Base-by-base conservation (phyloP, 2,329 filamentous ascomycete species). In the Fusarium euwallaceae region DNA sequence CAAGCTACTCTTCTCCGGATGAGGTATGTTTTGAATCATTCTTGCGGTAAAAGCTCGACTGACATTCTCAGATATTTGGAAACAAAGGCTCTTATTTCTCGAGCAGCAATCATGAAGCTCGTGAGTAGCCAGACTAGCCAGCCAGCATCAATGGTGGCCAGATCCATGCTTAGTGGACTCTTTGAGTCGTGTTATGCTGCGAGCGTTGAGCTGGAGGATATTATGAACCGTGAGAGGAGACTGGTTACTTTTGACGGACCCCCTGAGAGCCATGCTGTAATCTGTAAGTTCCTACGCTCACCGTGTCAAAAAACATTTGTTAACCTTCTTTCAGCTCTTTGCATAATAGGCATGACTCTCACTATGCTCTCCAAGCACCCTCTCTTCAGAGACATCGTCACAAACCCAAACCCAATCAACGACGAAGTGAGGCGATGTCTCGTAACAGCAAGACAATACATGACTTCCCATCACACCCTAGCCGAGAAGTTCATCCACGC, bases 271-370 rank as follows among this genome's bases (percentile, higher is more conserved):
- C 75, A 76, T 22, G 66, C 71, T 20, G 68, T 69, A 12, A 75
- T 78, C 10, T 76, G 78, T 74, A 66, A 74, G 77, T 66, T n/a
- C 5, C 37, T 3, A 10, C 4, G 10, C 10, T 4, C 11, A 22
- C 16, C 6, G 1, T 20, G 17, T 3, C 4, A 20, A 55, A n/a
- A n/a, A 20, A 14, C 11, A 11, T 20, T 8, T 55, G 24, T 68
- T 78, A 58, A 79, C 64, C 17, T 2, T 0, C 0, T 12, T 56
- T 7, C 2, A 79, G 78, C 63, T n/a, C 68, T 79, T 11, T 66
- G 72, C 61, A 72, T 78, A 59, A 67, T 66, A 6, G 78, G 78
- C 51, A 78, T 78, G 68, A 78, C 75, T 22, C 75, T 79, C 41
- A 67, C 67, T 32, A 60, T 79, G 61, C 65, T 79, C 1, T 70